These are phyloP conservation scores for Aspergillus piperis DNA, from an alignment of 2,329 filamentous ascomycete genomes.

Conservation along the genomic window DNA sequence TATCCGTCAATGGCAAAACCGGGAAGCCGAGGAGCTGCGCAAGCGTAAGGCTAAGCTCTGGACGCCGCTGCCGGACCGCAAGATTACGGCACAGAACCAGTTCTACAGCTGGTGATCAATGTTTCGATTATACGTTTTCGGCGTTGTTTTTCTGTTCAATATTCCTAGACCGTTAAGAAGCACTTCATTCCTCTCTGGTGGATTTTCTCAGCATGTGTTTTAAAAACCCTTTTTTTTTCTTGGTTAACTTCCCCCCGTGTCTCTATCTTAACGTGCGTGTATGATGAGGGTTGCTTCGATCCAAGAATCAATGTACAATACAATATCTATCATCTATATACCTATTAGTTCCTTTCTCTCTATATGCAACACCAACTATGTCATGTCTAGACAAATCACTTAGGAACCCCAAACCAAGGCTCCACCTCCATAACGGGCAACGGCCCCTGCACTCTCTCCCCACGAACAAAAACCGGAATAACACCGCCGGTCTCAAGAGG, in stretches of 20 bases:
- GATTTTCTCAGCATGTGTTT: slow-evolving; percentile 18
- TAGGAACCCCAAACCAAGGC: slow-evolving; percentile 26
- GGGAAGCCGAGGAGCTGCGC: slow-evolving; percentile 74
- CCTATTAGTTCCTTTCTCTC: not conserved
- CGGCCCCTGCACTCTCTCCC: slow-evolving; percentile 30
- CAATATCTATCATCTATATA: slow-evolving; percentile 3
- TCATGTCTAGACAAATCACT: not conserved
- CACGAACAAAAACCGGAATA: slow-evolving; percentile 54
- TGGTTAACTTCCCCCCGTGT: not conserved
- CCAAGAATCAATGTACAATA: slow-evolving; percentile 15
- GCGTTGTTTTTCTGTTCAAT: slow-evolving; percentile 28
- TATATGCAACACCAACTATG: not conserved
- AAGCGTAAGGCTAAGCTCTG: slow-evolving; percentile 75
- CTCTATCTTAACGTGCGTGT: not conserved
- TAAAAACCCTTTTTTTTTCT: not conserved
- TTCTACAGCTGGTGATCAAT: slow-evolving; percentile 81
- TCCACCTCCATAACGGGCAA: slow-evolving; percentile 24
- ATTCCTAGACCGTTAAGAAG: slow-evolving; percentile 26
- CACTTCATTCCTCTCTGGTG: slow-evolving; percentile 18
- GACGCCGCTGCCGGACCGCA: slow-evolving; percentile 84
- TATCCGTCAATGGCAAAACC: slow-evolving; percentile 76
- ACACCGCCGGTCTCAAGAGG: slow-evolving; percentile 51
- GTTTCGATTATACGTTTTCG: slow-evolving; percentile 19
- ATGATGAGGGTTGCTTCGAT: not conserved
- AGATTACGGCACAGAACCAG: slow-evolving; percentile 78